Conservation (phyloP, 2,329 filamentous ascomycete species). For the Epichloe sp. region DNA sequence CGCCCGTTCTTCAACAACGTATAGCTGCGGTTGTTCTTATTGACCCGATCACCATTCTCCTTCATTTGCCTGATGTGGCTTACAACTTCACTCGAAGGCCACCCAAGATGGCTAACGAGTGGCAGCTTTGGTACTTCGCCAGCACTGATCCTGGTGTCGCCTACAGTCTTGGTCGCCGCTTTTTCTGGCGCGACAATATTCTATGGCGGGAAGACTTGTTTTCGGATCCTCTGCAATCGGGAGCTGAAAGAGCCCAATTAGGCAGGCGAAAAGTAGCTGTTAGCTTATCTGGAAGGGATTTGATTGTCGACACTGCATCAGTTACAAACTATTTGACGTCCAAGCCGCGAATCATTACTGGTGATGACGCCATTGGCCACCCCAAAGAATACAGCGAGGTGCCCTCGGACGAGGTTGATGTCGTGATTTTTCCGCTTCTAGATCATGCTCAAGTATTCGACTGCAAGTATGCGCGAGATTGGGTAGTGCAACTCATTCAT, state of each 20-base stretch:
- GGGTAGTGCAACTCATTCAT: constrained; percentile 18
- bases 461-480: constrained; percentile 13
- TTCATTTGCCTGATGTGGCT: constrained; percentile 57
- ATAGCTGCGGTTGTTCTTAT: constrained; percentile 35
- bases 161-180: constrained; percentile 49
- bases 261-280: constrained; percentile 35
- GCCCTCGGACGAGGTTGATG: constrained; percentile 27
- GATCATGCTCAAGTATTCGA: constrained; percentile 54
- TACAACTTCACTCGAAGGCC: constrained; percentile 53
- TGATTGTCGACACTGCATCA: constrained; percentile 49
- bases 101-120: constrained; percentile 49
- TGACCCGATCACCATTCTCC: constrained; percentile 52
- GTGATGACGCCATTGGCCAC: constrained; percentile 8
- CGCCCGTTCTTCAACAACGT: constrained; percentile 32
- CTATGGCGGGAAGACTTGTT: constrained; percentile 55
- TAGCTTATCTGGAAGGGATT: constrained; percentile 43
- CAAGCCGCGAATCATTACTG: constrained; percentile 6
- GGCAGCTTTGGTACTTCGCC: constrained; percentile 58
- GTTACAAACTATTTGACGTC: constrained; percentile 42
- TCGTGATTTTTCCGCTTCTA: constrained; percentile 45
- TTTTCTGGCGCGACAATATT: constrained; percentile 61
- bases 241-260: not conserved
- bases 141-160: constrained; percentile 54
- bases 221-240: not conserved
- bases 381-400: constrained; percentile 5